Conservation (phyloP, 2,329 filamentous ascomycete genomes). For the Onygena corvina region DNA sequence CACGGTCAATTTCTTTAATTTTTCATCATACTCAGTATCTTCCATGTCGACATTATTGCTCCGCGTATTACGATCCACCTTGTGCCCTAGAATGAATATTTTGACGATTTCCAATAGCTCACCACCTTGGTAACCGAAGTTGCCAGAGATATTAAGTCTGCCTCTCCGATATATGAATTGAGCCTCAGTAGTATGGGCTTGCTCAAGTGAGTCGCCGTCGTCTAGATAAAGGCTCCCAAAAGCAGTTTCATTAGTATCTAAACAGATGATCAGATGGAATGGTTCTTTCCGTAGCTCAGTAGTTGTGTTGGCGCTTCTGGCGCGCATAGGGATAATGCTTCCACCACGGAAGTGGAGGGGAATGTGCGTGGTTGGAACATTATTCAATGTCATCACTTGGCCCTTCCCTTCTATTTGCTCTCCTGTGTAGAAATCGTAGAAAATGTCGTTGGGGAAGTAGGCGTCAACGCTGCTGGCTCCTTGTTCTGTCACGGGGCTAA, state of each 20-base stretch:
- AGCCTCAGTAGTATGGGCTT: slow-evolving; percentile 43
- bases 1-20: slow-evolving; percentile 3
- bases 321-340: slow-evolving; percentile 46
- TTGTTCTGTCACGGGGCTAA: slow-evolving; percentile 45
- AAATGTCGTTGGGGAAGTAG: slow-evolving; percentile 47
- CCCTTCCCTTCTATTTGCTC: slow-evolving; percentile 37
- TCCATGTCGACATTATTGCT: neutral
- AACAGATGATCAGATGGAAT: slow-evolving; percentile 60
- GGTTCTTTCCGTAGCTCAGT: slow-evolving; percentile 48
- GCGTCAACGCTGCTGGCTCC: slow-evolving; percentile 42
- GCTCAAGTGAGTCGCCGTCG: slow-evolving; percentile 58
- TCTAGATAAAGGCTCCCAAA: slow-evolving; percentile 61
- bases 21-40: slow-evolving; percentile 9
- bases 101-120: slow-evolving; percentile 35
- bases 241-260: slow-evolving; percentile 51
- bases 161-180: slow-evolving; percentile 45
- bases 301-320: slow-evolving; percentile 46
- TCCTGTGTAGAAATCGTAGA: slow-evolving; percentile 50
- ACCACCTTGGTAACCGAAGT: slow-evolving; percentile 12
- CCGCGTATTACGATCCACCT: neutral
- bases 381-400: slow-evolving; percentile 31
- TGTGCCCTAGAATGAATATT: slow-evolving; percentile 40
- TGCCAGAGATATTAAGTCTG: slow-evolving; percentile 17
- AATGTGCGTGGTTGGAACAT: slow-evolving; percentile 43
- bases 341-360: slow-evolving; percentile 53